Conservation (phyloP, 192 early-diverging fungal species). For the Linderina pennispora region DNA sequence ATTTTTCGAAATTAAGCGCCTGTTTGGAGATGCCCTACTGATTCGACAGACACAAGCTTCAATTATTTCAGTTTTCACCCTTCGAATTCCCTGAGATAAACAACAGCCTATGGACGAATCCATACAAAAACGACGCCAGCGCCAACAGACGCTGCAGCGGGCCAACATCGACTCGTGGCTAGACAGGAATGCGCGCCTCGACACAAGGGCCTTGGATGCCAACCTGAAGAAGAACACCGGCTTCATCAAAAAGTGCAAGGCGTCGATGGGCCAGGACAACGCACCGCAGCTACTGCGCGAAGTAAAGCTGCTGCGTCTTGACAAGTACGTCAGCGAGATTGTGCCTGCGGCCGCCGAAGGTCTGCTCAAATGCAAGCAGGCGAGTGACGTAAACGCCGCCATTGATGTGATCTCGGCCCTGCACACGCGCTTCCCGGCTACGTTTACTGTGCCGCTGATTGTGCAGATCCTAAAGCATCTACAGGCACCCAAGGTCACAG, state of each 20-base stretch:
- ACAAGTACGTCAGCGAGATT: slow-evolving; percentile 95
- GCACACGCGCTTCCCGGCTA: slow-evolving; percentile 84
- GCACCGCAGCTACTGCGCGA: slow-evolving; percentile 69
- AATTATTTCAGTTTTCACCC: no score
- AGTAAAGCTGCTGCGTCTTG: slow-evolving; percentile 79
- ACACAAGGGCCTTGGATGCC: slow-evolving; percentile 59
- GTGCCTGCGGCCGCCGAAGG: slow-evolving; percentile 78
- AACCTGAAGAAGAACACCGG: slow-evolving; percentile 97
- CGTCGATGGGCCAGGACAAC: slow-evolving; percentile 60
- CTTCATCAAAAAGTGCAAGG: slow-evolving; percentile 90
- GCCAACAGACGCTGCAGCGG: slow-evolving; percentile 30
- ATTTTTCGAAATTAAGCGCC: no score
- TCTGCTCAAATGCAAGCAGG: slow-evolving; percentile 55
- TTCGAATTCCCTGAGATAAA: no score
- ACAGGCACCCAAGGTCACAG: slow-evolving; percentile 52
- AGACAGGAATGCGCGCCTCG: slow-evolving; percentile 12
- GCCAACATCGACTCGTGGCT: slow-evolving; percentile 34
- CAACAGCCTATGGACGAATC: slow-evolving; percentile 42
- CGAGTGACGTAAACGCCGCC: slow-evolving; percentile 70
- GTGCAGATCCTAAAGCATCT: slow-evolving; percentile 59
- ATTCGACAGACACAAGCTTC: no score
- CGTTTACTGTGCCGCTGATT: slow-evolving; percentile 67
- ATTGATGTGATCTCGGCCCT: slow-evolving; percentile 77
- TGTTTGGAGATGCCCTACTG: no score
- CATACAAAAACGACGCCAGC: slow-evolving; percentile 38